phyloP scores from a whole-genome alignment of 2,329 filamentous ascomycete genomes.

The Colletotrichum sp. region DNA sequence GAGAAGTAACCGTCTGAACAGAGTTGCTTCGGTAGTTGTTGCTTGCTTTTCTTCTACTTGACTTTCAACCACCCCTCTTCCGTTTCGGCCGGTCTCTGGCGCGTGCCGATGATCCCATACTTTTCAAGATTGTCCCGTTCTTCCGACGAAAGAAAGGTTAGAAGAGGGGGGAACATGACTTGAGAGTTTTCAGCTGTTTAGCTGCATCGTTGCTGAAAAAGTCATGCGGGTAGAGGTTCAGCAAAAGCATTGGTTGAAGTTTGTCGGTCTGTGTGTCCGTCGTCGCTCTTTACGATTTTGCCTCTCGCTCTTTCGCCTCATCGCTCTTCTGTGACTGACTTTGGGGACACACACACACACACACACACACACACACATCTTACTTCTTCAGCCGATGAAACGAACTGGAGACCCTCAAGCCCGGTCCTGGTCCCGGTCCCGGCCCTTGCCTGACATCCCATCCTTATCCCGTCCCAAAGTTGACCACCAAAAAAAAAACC shows the following conservation, averaged over 20 bases:
- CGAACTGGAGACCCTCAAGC: constrained; percentile 5
- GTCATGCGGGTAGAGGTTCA: background rate
- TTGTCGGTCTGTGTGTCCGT: background rate
- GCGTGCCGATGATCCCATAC: background rate
- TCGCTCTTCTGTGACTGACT: background rate
- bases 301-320: background rate
- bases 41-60: background rate
- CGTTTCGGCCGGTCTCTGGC: constrained; percentile 2
- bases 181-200: background rate
- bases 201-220: background rate
- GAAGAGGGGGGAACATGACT: background rate
- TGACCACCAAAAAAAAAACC: background rate
- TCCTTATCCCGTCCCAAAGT: background rate
- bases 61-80: background rate
- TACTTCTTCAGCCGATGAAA: constrained; percentile 10
- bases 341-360: background rate
- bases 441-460: constrained; percentile 6
- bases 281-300: background rate
- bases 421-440: background rate
- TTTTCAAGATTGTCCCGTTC: background rate
- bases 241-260: background rate
- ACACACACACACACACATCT: background rate
- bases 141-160: background rate
- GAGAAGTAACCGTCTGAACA: background rate
- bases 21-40: background rate